A percentile compares a stretch with the other conserved stretches of the same genome.
Evolutionary conservation across 2,329 filamentous ascomycete genomes (phyloP).

Genomic region (Aspergillus sp.): DNA sequence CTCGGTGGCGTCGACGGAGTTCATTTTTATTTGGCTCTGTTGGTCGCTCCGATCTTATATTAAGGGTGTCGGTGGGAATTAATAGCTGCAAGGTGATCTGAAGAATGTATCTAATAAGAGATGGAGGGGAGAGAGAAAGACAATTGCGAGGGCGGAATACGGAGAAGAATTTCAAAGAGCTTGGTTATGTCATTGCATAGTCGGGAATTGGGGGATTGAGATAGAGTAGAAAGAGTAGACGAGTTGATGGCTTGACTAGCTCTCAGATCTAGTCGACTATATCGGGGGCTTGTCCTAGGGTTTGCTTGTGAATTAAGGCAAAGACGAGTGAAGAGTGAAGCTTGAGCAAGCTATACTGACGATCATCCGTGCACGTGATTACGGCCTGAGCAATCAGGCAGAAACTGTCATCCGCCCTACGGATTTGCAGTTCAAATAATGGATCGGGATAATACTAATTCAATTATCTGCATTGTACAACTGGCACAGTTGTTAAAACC

Average conservation of each 20-base stretch:
- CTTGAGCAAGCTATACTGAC: neutral
- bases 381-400: neutral
- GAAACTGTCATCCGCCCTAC: neutral
- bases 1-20: conserved; percentile 63
- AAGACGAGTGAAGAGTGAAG: neutral
- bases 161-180: neutral
- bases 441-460: neutral
- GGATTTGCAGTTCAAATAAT: neutral
- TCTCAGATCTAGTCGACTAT: neutral
- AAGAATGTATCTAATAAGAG: neutral
- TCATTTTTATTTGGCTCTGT: conserved; percentile 48
- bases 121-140: neutral
- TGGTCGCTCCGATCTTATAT: conserved; percentile 12
- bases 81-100: too few relatives aligned
- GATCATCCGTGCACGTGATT: neutral
- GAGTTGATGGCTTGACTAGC: too few relatives aligned
- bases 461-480: neutral
- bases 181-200: conserved; percentile 8
- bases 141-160: neutral
- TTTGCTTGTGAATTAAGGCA: neutral
- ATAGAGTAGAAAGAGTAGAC: neutral
- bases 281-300: neutral
- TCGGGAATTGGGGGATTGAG: neutral
- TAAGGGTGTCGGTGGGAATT: neutral
- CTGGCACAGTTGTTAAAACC: conserved; percentile 3